A percentile compares a stretch with the other conserved stretches of the same genome.
Conservation (phyloP, 2,329 filamentous ascomycete genomes). For the Botrytis aclada region DNA sequence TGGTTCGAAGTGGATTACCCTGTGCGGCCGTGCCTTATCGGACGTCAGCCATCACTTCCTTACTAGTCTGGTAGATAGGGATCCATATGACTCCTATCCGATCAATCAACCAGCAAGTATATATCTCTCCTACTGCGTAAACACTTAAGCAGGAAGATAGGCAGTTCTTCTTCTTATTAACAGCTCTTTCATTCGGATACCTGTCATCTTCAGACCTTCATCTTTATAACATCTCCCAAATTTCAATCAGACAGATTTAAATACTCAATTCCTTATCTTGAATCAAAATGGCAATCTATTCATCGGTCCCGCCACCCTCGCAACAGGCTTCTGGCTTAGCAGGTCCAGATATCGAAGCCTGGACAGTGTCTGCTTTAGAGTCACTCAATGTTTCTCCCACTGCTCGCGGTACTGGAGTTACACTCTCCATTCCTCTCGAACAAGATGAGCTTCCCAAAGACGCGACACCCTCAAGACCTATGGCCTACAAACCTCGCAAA, state of each 20-base stretch:
- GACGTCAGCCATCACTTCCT: background rate
- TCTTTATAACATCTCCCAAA: background rate
- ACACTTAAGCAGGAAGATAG: background rate
- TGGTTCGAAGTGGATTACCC: background rate
- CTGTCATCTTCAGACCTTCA: slow-evolving; percentile 7
- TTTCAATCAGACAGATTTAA: background rate
- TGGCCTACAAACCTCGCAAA: slow-evolving; percentile 35
- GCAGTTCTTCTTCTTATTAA: background rate
- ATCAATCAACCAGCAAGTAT: background rate
- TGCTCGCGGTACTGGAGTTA: slow-evolving; percentile 58
- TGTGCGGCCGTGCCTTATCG: background rate
- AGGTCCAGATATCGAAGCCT: slow-evolving; percentile 61
- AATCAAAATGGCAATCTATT: slow-evolving; percentile 50
- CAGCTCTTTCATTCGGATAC: background rate
- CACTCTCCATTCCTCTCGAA: slow-evolving; percentile 75
- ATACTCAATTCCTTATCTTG: slow-evolving; percentile 5
- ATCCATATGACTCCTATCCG: slow-evolving; percentile 2
- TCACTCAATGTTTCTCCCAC: slow-evolving; percentile 53
- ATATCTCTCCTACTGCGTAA: background rate
- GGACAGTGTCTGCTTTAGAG: slow-evolving; percentile 59
- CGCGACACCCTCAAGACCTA: slow-evolving; percentile 32
- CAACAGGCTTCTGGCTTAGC: slow-evolving; percentile 35
- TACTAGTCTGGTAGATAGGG: background rate
- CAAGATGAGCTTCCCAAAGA: slow-evolving; percentile 39
- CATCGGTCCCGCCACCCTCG: slow-evolving; percentile 50